These are phyloP conservation scores for Neurospora sublineolata DNA, from an alignment of 495 filamentous ascomycete species.

Conservation along the genomic window DNA sequence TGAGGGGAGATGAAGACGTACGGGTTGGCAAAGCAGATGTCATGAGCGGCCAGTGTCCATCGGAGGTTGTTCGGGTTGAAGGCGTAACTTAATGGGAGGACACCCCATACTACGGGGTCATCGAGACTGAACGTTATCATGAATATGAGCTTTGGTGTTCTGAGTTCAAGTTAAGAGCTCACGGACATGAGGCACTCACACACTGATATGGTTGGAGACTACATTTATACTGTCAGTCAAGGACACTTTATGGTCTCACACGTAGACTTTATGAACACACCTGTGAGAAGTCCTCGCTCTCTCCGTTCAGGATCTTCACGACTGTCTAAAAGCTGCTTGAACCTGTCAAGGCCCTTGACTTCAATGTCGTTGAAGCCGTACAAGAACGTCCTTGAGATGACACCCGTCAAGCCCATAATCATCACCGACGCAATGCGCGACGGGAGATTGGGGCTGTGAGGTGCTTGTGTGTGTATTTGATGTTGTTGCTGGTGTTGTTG, in stretches of 20 bases:
- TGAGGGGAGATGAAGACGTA: constrained; percentile 16
- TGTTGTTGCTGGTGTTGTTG: neutral
- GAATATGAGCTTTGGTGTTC: neutral
- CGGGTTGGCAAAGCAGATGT: constrained; percentile 78
- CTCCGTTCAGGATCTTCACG: constrained; percentile 57
- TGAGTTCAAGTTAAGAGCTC: constrained; percentile 2
- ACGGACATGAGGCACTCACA: constrained; percentile 54
- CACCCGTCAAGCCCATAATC: constrained; percentile 41
- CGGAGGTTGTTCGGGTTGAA: constrained; percentile 63
- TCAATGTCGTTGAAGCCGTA: constrained; percentile 46
- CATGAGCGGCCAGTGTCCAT: constrained; percentile 82
- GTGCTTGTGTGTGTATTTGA: neutral
- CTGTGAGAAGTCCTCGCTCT: constrained; percentile 71
- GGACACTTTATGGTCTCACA: too few species aligned
- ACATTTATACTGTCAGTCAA: constrained; percentile 9
- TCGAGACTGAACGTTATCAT: constrained; percentile 52
- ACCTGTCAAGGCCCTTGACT: constrained; percentile 59
- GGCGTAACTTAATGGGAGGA: constrained; percentile 59
- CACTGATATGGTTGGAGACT: constrained; percentile 93
- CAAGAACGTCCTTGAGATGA: constrained; percentile 32
- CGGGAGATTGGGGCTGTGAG: constrained; percentile 35
- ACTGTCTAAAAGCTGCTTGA: constrained; percentile 63
- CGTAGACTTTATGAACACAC: too few species aligned
- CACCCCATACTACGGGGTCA: constrained; percentile 87
- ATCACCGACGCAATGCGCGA: constrained; percentile 42